Evolutionary conservation across 768 basidiomycete species (phyloP).

Genomic region (Suillus alpinus): DNA sequence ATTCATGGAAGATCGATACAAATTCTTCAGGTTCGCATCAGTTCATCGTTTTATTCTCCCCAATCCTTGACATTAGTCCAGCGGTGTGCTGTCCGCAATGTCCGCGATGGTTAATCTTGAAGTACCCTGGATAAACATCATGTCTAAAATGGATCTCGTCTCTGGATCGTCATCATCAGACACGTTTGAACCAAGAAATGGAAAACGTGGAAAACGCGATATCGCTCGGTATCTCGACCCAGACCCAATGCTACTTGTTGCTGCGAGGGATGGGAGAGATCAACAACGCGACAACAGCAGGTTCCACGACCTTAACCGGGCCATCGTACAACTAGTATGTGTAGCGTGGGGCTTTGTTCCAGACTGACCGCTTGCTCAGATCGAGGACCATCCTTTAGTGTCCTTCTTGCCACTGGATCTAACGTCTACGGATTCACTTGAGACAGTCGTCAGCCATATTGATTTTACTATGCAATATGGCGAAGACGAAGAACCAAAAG

Average conservation of each 20-base stretch:
- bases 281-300: slow-evolving; percentile 66
- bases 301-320: slow-evolving; percentile 92
- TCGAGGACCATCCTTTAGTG: slow-evolving; percentile 97
- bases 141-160: slow-evolving; percentile 99
- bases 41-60: neutral
- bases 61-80: slow-evolving; percentile 25
- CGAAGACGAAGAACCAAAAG: slow-evolving; percentile 96
- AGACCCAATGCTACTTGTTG: slow-evolving; percentile 82
- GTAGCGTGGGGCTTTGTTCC: neutral
- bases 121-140: slow-evolving; percentile 94
- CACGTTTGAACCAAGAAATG: slow-evolving; percentile 63
- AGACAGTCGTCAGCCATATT: slow-evolving; percentile 89
- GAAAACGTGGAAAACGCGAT: slow-evolving; percentile 69
- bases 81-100: slow-evolving; percentile 97
- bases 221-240: slow-evolving; percentile 96
- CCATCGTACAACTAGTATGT: slow-evolving; percentile 89
- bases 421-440: slow-evolving; percentile 83
- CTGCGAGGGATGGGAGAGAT: slow-evolving; percentile 47
- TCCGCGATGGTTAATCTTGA: slow-evolving; percentile 98
- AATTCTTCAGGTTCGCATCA: slow-evolving; percentile 80
- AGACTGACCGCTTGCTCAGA: slow-evolving; percentile 45
- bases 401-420: slow-evolving; percentile 96
- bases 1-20: slow-evolving; percentile 99
- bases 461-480: slow-evolving; percentile 99
- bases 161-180: slow-evolving; percentile 36